Conservation (phyloP, 768 basidiomycete species). For the Lentinus brumalis region DNA sequence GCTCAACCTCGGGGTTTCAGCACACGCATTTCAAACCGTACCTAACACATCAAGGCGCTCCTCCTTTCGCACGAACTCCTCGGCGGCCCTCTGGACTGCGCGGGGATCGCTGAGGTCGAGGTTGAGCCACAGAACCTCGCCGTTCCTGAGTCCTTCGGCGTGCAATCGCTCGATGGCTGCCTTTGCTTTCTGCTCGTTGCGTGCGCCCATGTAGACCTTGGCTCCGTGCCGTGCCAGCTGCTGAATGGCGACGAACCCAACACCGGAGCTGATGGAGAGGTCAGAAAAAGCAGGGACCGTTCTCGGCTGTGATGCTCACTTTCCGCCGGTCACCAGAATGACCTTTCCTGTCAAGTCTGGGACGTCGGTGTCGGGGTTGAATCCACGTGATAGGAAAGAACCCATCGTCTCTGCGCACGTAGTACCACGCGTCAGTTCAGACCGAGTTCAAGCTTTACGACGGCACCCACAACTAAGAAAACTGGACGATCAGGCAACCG, state of each 20-base stretch:
- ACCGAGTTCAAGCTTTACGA: no score
- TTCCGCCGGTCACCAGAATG: constrained; percentile 59
- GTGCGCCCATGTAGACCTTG: constrained; percentile 60
- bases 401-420: constrained; percentile 7
- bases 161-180: constrained; percentile 51
- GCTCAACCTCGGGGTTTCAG: no score
- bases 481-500: no score
- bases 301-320: constrained; percentile 33
- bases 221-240: constrained; percentile 56
- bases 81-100: constrained; percentile 48
- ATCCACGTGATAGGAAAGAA: constrained; percentile 21
- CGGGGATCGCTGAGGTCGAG: constrained; percentile 54
- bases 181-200: constrained; percentile 46
- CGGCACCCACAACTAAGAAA: no score
- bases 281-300: neutral
- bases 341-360: constrained; percentile 52
- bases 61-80: constrained; percentile 52
- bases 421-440: no score
- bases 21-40: constrained; percentile 28
- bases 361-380: constrained; percentile 42
- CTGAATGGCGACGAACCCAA: constrained; percentile 53
- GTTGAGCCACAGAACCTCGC: constrained; percentile 49
- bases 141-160: constrained; percentile 46
- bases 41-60: constrained; percentile 55
- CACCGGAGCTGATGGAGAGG: constrained; percentile 39